These are phyloP conservation scores for Streptanthus diversifolius DNA, from an alignment of 345 rosid species.

Conservation along the genomic window DNA sequence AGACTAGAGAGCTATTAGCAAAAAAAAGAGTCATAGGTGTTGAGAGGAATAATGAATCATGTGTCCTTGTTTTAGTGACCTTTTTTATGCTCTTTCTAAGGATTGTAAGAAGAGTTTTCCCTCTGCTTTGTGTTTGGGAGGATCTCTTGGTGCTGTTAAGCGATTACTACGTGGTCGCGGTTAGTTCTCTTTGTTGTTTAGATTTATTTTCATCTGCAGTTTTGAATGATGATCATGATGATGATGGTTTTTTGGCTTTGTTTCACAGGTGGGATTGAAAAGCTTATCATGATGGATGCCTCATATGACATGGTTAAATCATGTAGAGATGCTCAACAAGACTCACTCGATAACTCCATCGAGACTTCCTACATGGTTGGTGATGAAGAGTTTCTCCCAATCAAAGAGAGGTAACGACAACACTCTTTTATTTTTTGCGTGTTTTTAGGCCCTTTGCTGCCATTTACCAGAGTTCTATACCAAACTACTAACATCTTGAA, in stretches of 20 bases:
- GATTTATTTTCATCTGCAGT: neutral
- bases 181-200: slow-evolving; percentile 36
- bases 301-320: slow-evolving; percentile 78
- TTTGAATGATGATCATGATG: slow-evolving; percentile 1
- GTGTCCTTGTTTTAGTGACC: neutral
- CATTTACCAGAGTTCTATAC: neutral
- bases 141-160: slow-evolving; percentile 67
- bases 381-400: slow-evolving; percentile 89
- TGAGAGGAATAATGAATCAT: neutral
- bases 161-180: slow-evolving; percentile 62
- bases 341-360: slow-evolving; percentile 36
- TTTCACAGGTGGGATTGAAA: slow-evolving; percentile 70
- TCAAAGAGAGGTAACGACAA: slow-evolving; percentile 64
- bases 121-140: slow-evolving; percentile 75
- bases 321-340: slow-evolving; percentile 51
- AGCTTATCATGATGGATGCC: slow-evolving; percentile 88
- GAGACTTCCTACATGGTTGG: slow-evolving; percentile 72
- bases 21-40: neutral
- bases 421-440: neutral
- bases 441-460: neutral
- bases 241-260: neutral
- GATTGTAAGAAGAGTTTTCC: slow-evolving; percentile 89
- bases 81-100: slow-evolving; percentile 37
- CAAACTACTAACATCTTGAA: slow-evolving; percentile 5
- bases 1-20: neutral